phyloP scores from a whole-genome alignment of 768 basidiomycete species.

The Lactifluus pinguis region DNA sequence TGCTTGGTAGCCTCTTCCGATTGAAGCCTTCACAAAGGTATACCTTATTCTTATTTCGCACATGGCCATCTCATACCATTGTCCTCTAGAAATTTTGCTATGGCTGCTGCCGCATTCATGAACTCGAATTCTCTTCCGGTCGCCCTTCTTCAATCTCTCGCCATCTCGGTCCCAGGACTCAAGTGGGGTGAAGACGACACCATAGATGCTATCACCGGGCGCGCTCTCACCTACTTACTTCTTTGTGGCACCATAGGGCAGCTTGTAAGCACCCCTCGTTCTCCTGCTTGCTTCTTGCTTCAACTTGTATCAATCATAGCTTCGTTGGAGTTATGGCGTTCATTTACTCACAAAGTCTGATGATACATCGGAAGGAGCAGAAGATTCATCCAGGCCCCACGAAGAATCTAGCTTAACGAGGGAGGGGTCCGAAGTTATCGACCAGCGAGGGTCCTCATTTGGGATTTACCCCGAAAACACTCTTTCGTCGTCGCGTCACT shows the following conservation, averaged over 20 bases:
- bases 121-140: conserved; percentile 94
- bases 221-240: conserved; percentile 83
- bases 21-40: conserved; percentile 73
- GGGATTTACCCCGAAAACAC: background rate
- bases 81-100: conserved; percentile 55
- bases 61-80: background rate
- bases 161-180: conserved; percentile 70
- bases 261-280: conserved; percentile 49
- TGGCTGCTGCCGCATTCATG: conserved; percentile 83
- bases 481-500: background rate
- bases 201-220: conserved; percentile 81
- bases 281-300: background rate
- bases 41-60: conserved; percentile 19
- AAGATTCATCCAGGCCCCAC: background rate
- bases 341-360: conserved; percentile 60
- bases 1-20: conserved; percentile 51
- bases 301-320: conserved; percentile 29
- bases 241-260: conserved; percentile 93
- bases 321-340: conserved; percentile 94
- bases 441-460: background rate
- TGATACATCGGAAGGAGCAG: conserved; percentile 26
- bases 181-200: conserved; percentile 79
- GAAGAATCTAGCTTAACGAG: background rate
- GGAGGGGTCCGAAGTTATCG: background rate
- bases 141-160: conserved; percentile 87